A percentile compares a stretch with the other conserved stretches of the same genome.
Conservation (phyloP, 208 protist species). For the Tritrichomonas musculus region DNA sequence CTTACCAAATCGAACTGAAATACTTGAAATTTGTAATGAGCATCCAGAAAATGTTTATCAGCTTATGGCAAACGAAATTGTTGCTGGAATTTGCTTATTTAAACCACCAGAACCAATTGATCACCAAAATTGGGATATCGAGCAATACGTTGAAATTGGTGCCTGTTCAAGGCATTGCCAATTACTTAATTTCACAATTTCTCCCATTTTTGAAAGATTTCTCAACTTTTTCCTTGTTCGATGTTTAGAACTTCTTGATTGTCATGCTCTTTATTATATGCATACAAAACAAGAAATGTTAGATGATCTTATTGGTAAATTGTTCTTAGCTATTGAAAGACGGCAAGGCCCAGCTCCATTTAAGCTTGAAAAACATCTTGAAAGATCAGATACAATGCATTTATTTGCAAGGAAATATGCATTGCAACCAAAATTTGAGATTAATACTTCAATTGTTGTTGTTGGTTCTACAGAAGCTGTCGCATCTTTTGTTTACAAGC, state of each 20-base stretch:
- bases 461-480: conserved; percentile 7
- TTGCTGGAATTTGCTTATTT: not conserved
- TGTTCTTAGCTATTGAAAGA: not conserved
- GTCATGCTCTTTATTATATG: not conserved
- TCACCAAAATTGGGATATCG: conserved; percentile 25
- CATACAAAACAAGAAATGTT: not conserved
- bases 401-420: not conserved
- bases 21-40: not conserved
- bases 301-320: not conserved
- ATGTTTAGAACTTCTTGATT: not conserved
- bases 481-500: not conserved
- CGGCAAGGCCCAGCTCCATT: not conserved
- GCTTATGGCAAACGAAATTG: not conserved
- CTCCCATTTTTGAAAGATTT: not conserved
- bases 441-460: not conserved
- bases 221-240: not conserved
- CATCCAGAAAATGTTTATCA: not conserved
- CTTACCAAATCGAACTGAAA: not conserved
- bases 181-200: not conserved
- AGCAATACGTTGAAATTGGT: not conserved
- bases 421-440: not conserved
- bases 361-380: not conserved
- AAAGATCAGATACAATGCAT: not conserved
- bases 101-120: not conserved
- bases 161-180: not conserved